Base-by-base conservation (phyloP, 176 grass and related monocot genomes). In the Eragrostis curvula region DNA sequence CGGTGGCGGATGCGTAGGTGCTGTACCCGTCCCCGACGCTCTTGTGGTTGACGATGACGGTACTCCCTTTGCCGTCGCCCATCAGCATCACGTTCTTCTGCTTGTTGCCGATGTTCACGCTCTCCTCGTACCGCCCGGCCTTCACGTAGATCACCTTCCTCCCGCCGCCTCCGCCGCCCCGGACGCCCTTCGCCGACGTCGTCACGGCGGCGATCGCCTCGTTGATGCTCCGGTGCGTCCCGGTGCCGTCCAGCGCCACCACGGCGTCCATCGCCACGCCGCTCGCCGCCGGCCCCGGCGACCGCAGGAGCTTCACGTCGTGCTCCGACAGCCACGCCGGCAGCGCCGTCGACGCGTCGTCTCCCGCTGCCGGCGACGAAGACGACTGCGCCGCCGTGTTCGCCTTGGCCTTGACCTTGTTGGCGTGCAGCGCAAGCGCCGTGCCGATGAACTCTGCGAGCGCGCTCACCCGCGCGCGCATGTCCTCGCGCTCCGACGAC, bases 81-180 rank as follows among this genome's bases (percentile, higher is more conserved):
- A 98, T 81, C 20, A 98, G 74, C 88, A 91, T 94, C 50, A 98
- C 92, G 66, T 91, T 79, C 50, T 50, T 78, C 78, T 94, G 92
- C 51, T 71, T 75, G 39, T 40, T 68, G 29, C 78, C 49, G 53
- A 98, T 87, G 27, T 78, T 89, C 59, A 98, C 43, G 73, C 10
- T 89, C 90, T 98, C 92, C 29, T 85, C 72, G 80, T 98, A 94
- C 50, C 86, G 79, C 45, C 95, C 95, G 3, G 89, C 81, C 70
- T 98, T 98, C 77, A 98, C 92, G 39, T 91, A 71, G 43, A 94
- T 94, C 71, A 91, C 90, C 56, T 87, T 98, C 83, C 79, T 90
- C n/a, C 67, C 70, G 15, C 58, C 68, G 11, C 56, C 66, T 23
- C 64, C 62, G 10, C 25, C 66, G 0, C 75, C 73, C n/a, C n/a